These are phyloP conservation scores for Pyrrhoderma lamaoense DNA, from an alignment of 1,284 basidiomycete species.

Conservation along the genomic window DNA sequence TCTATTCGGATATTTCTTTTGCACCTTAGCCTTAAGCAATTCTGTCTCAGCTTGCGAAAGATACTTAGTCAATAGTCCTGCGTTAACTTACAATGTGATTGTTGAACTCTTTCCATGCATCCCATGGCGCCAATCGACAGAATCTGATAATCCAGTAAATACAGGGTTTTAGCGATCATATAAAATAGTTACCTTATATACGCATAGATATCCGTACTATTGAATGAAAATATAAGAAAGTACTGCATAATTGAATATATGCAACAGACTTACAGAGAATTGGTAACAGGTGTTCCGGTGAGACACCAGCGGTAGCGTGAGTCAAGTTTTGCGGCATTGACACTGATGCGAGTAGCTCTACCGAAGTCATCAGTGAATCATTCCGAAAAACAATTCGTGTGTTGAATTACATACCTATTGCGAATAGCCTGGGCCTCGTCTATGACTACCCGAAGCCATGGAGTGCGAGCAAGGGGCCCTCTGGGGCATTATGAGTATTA, in stretches of 20 bases:
- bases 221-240: constrained; percentile 1
- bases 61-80: too few species aligned
- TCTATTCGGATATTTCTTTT: constrained; percentile 45
- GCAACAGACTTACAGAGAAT: constrained; percentile 41
- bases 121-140: constrained; percentile 59
- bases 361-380: neutral
- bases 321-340: constrained; percentile 47
- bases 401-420: constrained; percentile 37
- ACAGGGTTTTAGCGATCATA: neutral
- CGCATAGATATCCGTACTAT: constrained; percentile 60
- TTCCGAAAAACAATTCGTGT: neutral
- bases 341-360: constrained; percentile 49
- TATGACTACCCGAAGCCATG: constrained; percentile 55
- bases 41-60: too few species aligned
- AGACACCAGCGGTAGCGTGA: constrained; percentile 63
- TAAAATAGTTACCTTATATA: constrained; percentile 33
- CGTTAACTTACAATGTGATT: constrained; percentile 38
- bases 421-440: constrained; percentile 70
- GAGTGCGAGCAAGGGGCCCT: constrained; percentile 46
- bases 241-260: neutral
- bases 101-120: constrained; percentile 59
- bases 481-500: constrained; percentile 25
- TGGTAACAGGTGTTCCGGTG: constrained; percentile 66
- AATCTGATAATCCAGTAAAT: constrained; percentile 32
- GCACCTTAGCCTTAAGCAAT: constrained; percentile 50